A percentile compares a stretch with the other conserved stretches of the same genome.
Evolutionary conservation across 768 basidiomycete genomes (phyloP).

Genomic region (Brasilioporus rufonigricans): DNA sequence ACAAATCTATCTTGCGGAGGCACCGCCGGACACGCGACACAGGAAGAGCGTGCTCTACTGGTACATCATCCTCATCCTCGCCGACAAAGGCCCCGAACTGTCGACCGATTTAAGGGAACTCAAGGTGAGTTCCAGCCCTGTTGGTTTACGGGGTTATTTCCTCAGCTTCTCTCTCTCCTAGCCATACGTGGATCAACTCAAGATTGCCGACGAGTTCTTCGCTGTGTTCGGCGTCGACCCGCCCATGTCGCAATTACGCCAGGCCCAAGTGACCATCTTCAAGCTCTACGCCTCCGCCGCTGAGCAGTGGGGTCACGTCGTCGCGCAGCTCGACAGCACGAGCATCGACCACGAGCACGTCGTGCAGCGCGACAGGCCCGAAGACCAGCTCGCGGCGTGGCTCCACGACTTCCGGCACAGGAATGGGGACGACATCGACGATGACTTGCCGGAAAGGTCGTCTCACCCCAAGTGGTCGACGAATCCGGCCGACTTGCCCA

Average conservation of each 20-base stretch:
- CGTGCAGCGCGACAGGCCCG: constrained; percentile 39
- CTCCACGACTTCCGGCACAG: constrained; percentile 47
- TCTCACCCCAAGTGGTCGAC: constrained; percentile 45
- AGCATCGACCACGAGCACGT: constrained; percentile 29
- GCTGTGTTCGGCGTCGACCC: constrained; percentile 44
- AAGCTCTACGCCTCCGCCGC: constrained; percentile 42
- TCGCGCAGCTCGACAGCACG: constrained; percentile 36
- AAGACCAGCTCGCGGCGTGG: constrained; percentile 61
- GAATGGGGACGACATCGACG: constrained; percentile 36
- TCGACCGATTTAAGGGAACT: constrained; percentile 50
- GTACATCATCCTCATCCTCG: constrained; percentile 53
- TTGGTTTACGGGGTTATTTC: background rate
- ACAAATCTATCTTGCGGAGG: constrained; percentile 49
- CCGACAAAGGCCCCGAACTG: constrained; percentile 49
- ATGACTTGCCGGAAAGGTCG: constrained; percentile 29
- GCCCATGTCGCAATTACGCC: constrained; percentile 50
- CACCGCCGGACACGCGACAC: constrained; percentile 61
- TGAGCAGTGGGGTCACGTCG: constrained; percentile 46
- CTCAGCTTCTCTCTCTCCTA: constrained; percentile 10
- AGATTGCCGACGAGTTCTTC: constrained; percentile 52
- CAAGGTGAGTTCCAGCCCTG: constrained; percentile 33
- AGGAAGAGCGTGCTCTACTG: constrained; percentile 60
- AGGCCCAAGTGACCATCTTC: constrained; percentile 52
- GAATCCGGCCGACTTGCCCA: constrained; percentile 52
- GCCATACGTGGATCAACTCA: constrained; percentile 42